Conservation (phyloP, 2,329 filamentous ascomycete genomes). For the Xylaria sp. region DNA sequence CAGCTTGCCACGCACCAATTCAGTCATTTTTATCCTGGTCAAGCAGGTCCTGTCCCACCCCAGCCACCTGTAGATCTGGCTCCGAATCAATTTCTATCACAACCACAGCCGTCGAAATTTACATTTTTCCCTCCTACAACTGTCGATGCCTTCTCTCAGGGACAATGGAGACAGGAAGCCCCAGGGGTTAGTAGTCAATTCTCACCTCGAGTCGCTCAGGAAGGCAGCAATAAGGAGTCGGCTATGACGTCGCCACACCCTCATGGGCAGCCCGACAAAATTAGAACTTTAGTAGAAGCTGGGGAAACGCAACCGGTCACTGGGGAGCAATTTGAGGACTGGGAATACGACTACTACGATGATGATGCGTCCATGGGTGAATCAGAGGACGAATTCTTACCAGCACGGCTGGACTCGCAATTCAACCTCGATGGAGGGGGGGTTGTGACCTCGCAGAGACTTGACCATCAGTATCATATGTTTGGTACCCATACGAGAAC, state of each 20-base stretch:
- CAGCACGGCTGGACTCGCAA: constrained; percentile 46
- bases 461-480: constrained; percentile 46
- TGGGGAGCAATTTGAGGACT: constrained; percentile 33
- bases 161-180: constrained; percentile 35
- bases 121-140: constrained; percentile 42
- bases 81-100: constrained; percentile 33
- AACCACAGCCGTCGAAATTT: constrained; percentile 35
- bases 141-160: constrained; percentile 36
- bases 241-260: constrained; percentile 23
- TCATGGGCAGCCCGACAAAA: constrained; percentile 27
- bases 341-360: constrained; percentile 57
- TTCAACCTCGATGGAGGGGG: constrained; percentile 49
- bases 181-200: constrained; percentile 35
- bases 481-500: constrained; percentile 54
- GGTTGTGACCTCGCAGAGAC: constrained; percentile 45
- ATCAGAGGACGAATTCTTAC: constrained; percentile 62
- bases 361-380: constrained; percentile 68
- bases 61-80: constrained; percentile 33
- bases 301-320: constrained; percentile 9
- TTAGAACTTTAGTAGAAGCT: constrained; percentile 29
- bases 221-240: constrained; percentile 20
- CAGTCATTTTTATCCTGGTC: constrained; percentile 38
- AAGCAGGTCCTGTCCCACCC: constrained; percentile 41
- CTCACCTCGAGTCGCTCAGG: constrained; percentile 25
- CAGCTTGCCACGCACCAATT: constrained; percentile 39